Base-by-base conservation (phyloP, 805 yeast species). In the Lipomyces orientalis region DNA sequence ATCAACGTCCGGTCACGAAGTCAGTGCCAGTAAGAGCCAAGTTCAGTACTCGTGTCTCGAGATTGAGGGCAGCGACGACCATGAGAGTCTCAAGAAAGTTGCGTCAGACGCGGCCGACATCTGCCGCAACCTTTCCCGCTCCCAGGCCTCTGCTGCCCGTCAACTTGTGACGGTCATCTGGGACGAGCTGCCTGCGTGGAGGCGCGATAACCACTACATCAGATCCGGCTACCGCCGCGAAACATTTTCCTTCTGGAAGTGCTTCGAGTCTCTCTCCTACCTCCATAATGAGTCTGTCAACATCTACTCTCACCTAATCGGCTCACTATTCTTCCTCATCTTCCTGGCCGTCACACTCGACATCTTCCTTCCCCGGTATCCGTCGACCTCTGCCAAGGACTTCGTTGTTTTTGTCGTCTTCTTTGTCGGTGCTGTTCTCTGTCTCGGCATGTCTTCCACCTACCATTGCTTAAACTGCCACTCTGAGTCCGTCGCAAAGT, bases 281-380 rank as follows among this genome's bases (percentile, higher is more conserved):
- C 70, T 87, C 55, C 92, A 90, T 77, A 90, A 90, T 72, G 95
- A 90, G 77, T 80, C 91, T 0, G 87, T 88, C 22, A 90, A 90
- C 75, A 87, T 90, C 31, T 89, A 88, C 78, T 78, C 89, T 2
- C 95, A 90, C 74, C 77, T 90, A 66, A 58, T 80, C 7, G 77
- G 80, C 14, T 55, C 79, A 14, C 39, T 73, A 4, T 60, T 71
- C 4, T 62, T 75, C 35, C 55, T 70, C 8, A 49, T 69, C 19
- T 39, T 75, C 73, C 62, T 65, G 19, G 51, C 63, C 62, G 56
- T 59, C 58, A 35, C 55, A 46, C 61, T 72, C 54, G 54, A 63
- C 64, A 9, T 73, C 61, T 49, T 69, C 37, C 64, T 75, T 25
- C 76, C 78, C 51, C 37, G 73, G 68, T 71, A 74, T 71, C 54